Evolutionary conservation across 129 eudicot species (phyloP), one percentile per base, ranked within the genome.

Genomic region (Artemisia annua): DNA sequence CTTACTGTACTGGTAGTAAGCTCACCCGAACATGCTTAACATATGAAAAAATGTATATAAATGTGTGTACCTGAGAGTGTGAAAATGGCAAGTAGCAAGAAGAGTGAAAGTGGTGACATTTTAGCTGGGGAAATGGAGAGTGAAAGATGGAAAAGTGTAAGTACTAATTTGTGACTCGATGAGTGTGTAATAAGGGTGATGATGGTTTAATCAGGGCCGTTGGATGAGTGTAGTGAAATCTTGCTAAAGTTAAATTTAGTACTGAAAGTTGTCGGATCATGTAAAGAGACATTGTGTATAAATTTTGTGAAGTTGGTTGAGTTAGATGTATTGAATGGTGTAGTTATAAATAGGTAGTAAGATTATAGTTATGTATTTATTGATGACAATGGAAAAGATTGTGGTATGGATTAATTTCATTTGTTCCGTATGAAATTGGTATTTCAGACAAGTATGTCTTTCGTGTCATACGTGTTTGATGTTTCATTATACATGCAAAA

Each of bases 21-120:
- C 2, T 39, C 1, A 39, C 46, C 10, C 0, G 11, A 39, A 39
- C 46, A 39, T 8, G 2, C 46, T 39, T 7, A 39, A 39, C 10
- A 7, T 39, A 54, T 51, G 18, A 44, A 17, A 3, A 39, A 7
- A 66, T 22, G 54, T 5, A 28, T 20, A 52, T 12, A 46, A 10
- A 30, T 3, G 20, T 17, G 26, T 32, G 28, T 72, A 83, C 91
- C 91, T 66, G 82, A 63, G 28, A 78, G 44, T 44, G 87, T 32
- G 39, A 77, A 66, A 69, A 85, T 63, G 74, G 75, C 52, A 66
- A 39, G 11, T 39, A 39, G 46, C 10, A 79, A 1, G 35, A 73
- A 39, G 56, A 75, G 39, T 3, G 59, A 39, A 5, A 72, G 55
- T 17, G 82, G 74, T 56, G 80, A 61, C 74, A 78, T 83, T 72